Conservation (phyloP, 805 yeast species). For the Schwanniomyces vanrijiae region DNA sequence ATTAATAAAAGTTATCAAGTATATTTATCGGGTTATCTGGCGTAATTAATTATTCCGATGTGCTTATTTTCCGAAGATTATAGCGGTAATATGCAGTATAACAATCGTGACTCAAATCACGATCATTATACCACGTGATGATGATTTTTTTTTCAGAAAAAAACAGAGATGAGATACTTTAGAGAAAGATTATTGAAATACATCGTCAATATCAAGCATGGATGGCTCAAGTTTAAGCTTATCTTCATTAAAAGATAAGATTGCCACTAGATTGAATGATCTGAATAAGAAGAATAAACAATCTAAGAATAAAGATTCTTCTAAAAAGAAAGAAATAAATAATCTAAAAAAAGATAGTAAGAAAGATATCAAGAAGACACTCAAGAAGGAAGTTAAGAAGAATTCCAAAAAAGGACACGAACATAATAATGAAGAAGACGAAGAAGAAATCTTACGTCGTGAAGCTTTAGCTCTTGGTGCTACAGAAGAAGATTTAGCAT, state of each 20-base stretch:
- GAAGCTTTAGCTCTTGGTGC: conserved; percentile 87
- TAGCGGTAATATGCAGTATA: not conserved
- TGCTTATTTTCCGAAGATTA: not conserved
- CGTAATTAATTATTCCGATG: not conserved
- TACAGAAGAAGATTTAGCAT: conserved; percentile 72
- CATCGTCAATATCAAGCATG: conserved; percentile 25
- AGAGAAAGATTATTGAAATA: not conserved
- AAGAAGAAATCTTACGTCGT: conserved; percentile 44
- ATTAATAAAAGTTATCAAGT: not conserved
- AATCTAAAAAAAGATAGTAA: conserved; percentile 11
- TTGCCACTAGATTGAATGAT: conserved; percentile 49
- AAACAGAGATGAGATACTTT: conserved; percentile 6
- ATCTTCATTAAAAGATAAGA: conserved; percentile 64
- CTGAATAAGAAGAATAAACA: conserved; percentile 5
- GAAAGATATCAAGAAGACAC: conserved; percentile 8
- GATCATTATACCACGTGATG: not conserved
- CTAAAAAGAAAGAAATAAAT: conserved; percentile 17
- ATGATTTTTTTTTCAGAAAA: conserved; percentile 2
- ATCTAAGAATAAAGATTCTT: conserved; percentile 10
- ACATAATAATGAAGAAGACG: conserved; percentile 4
- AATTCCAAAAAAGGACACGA: not conserved
- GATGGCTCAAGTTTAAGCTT: conserved; percentile 46
- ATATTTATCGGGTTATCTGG: not conserved
- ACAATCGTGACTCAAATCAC: not conserved
- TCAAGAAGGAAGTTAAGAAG: conserved; percentile 3